These are phyloP conservation scores for Pleurotus pulmonarius DNA, from an alignment of 768 basidiomycete genomes.

Conservation along the genomic window DNA sequence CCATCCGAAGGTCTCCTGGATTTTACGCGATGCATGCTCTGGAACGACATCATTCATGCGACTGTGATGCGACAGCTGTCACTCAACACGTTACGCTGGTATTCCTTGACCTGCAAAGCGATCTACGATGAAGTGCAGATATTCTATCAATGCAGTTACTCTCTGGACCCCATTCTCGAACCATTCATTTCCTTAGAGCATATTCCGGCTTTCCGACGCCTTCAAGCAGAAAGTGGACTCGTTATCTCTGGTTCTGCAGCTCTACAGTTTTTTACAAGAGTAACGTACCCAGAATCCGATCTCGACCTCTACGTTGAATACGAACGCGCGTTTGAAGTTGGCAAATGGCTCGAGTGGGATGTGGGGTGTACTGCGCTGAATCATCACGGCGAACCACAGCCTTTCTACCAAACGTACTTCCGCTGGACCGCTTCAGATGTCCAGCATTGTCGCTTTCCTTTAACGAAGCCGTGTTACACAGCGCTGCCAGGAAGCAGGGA, in stretches of 20 bases:
- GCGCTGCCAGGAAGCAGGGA: not conserved
- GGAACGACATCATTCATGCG: not conserved
- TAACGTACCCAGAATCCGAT: slow-evolving; percentile 40
- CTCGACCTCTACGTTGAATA: slow-evolving; percentile 47
- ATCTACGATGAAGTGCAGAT: not conserved
- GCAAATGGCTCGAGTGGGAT: slow-evolving; percentile 27
- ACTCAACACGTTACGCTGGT: not conserved
- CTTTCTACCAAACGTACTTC: too few species aligned
- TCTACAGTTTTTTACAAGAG: slow-evolving; percentile 47
- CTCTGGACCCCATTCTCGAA: not conserved
- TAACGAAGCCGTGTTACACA: not conserved
- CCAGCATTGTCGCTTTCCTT: too few species aligned
- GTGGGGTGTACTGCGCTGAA: not conserved
- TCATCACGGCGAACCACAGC: not conserved
- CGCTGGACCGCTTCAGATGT: too few species aligned
- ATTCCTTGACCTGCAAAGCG: not conserved
- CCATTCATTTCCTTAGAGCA: not conserved
- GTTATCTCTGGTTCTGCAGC: slow-evolving; percentile 53
- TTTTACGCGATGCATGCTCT: not conserved
- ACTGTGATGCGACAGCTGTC: not conserved
- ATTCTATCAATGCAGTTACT: not conserved
- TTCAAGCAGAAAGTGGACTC: slow-evolving; percentile 38
- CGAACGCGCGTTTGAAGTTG: slow-evolving; percentile 24
- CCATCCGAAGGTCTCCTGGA: too few species aligned
- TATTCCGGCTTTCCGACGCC: slow-evolving; percentile 27